These are phyloP conservation scores for Crithidia bombi DNA, from an alignment of 208 protist genomes.

Conservation along the genomic window DNA sequence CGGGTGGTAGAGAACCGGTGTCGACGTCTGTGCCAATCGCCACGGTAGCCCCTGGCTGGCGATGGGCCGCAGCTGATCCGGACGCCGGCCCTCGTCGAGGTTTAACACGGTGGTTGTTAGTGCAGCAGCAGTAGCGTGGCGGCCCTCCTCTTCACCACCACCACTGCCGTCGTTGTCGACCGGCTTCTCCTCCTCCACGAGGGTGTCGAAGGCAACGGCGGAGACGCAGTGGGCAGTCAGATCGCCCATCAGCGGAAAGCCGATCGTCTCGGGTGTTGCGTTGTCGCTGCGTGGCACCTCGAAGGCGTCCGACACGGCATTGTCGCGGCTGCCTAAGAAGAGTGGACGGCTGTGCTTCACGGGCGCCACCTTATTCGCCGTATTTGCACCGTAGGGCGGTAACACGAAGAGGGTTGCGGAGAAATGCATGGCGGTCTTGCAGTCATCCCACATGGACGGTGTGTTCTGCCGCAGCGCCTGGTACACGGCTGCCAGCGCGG, in stretches of 20 bases:
- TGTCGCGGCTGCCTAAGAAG: conserved; percentile 24
- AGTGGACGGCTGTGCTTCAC: conserved; percentile 22
- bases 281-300: conserved; percentile 24
- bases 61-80: conserved; percentile 10
- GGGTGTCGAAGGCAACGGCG: conserved; percentile 8
- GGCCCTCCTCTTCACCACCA: background rate
- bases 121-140: background rate
- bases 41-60: conserved; percentile 1
- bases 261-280: conserved; percentile 7
- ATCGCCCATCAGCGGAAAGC: conserved; percentile 20
- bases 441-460: conserved; percentile 14
- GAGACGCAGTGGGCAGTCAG: conserved; percentile 9
- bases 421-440: conserved; percentile 12
- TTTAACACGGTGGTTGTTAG: background rate
- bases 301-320: conserved; percentile 24
- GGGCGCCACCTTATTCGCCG: background rate
- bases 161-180: background rate
- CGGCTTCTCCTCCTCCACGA: background rate
- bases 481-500: conserved; percentile 8
- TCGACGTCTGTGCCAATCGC: background rate
- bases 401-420: conserved; percentile 28
- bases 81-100: conserved; percentile 1
- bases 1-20: conserved; percentile 41
- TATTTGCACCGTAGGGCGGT: background rate
- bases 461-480: conserved; percentile 14